These are phyloP conservation scores for Selaginella moellendorffii DNA, from an alignment of 75 land plant species.

Conservation along the genomic window DNA sequence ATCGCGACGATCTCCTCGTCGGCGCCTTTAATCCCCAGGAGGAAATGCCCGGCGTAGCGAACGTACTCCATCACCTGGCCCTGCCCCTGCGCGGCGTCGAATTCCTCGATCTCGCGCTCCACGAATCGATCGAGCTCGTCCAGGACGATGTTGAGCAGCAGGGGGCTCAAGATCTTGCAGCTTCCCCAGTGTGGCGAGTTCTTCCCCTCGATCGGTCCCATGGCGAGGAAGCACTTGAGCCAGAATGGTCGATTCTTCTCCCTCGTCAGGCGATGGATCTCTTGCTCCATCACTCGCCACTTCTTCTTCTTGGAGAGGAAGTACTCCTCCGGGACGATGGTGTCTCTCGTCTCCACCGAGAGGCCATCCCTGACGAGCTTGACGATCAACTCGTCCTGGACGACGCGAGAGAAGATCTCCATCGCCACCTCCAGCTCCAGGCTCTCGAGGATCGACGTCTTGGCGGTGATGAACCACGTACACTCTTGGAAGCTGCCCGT, in stretches of 20 bases:
- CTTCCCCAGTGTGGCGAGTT: constrained; percentile 54
- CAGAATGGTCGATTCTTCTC: constrained; percentile 72
- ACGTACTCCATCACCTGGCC: constrained; percentile 57
- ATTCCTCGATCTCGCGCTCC: constrained; percentile 52
- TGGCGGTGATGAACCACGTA: no score
- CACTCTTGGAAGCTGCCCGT: constrained; percentile 45
- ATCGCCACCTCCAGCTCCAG: constrained; percentile 48
- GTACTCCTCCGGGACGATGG: no score
- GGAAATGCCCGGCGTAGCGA: constrained; percentile 53
- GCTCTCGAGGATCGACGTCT: constrained; percentile 52
- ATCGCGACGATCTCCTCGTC: constrained; percentile 46
- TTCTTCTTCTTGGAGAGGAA: constrained; percentile 42
- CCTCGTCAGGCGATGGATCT: no score
- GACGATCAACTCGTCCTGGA: background rate
- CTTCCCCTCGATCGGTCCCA: constrained; percentile 54
- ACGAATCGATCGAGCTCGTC: constrained; percentile 52
- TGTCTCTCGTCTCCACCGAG: background rate
- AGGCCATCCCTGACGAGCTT: background rate
- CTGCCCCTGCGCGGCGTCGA: no score
- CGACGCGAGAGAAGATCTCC: background rate
- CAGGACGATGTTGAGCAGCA: constrained; percentile 41
- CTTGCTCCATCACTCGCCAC: no score
- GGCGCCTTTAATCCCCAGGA: constrained; percentile 55
- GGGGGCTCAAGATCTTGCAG: constrained; percentile 48
- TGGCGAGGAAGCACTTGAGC: constrained; percentile 54